Evolutionary conservation across 1,139 yeast genomes (phyloP).

Genomic region (Maudiozyma humilis): DNA sequence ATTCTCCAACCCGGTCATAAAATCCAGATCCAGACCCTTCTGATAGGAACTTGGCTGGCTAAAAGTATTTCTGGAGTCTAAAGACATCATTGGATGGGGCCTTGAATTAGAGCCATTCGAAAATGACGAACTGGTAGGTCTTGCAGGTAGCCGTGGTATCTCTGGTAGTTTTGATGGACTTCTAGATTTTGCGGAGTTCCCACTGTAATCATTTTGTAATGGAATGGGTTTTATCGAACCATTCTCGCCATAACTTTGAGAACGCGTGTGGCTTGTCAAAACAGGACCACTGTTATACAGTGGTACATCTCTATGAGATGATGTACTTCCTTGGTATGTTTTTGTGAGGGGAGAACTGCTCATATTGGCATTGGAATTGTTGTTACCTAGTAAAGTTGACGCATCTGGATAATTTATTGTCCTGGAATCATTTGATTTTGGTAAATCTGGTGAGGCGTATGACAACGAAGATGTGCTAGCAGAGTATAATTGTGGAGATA

Average conservation of each 20-base stretch:
- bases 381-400: conserved; percentile 8
- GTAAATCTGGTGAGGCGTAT: conserved; percentile 3
- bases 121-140: conserved; percentile 4
- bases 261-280: neutral
- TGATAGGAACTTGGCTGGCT: neutral
- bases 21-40: conserved; percentile 21
- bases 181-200: conserved; percentile 9
- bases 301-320: neutral
- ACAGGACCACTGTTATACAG: neutral
- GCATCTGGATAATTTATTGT: conserved; percentile 19
- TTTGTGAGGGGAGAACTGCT: neutral
- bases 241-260: neutral
- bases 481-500: conserved; percentile 7
- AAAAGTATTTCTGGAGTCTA: too few species aligned
- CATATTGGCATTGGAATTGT: neutral
- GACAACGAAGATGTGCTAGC: conserved; percentile 9
- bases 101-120: neutral
- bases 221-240: neutral
- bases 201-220: conserved; percentile 2
- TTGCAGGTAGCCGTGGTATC: conserved; percentile 16
- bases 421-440: conserved; percentile 2
- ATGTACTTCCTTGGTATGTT: neutral
- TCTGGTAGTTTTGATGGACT: conserved; percentile 11
- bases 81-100: neutral
- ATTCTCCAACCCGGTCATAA: conserved; percentile 59